phyloP scores from a whole-genome alignment of 305 asterid genomes.

The Fraxinus sp. region DNA sequence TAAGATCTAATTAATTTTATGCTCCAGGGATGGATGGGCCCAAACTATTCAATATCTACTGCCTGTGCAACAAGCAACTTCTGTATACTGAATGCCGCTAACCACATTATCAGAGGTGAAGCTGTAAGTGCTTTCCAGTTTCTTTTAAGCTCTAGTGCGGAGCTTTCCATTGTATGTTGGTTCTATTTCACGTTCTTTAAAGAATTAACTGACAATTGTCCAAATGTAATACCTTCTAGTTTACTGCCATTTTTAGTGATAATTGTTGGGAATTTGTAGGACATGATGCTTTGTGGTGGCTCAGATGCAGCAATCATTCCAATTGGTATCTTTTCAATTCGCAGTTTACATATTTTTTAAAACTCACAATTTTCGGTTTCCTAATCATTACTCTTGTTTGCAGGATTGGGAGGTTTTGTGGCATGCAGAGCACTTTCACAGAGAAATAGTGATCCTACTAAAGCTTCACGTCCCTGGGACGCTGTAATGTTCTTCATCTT shows the following conservation, averaged over 20 bases:
- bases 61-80: constrained; percentile 60
- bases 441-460: constrained; percentile 50
- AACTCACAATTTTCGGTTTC: neutral
- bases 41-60: constrained; percentile 53
- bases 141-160: constrained; percentile 8
- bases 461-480: constrained; percentile 63
- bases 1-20: constrained; percentile 11
- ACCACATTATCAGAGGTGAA: constrained; percentile 53
- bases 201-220: neutral
- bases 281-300: constrained; percentile 96
- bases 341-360: neutral
- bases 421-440: constrained; percentile 58
- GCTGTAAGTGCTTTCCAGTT: constrained; percentile 42
- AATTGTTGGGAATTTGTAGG: constrained; percentile 55
- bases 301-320: constrained; percentile 90
- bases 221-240: constrained; percentile 1
- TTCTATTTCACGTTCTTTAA: constrained; percentile 3
- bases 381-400: constrained; percentile 9
- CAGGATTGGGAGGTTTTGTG: constrained; percentile 59
- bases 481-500: constrained; percentile 30
- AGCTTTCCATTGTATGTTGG: neutral
- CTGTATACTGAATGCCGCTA: constrained; percentile 54
- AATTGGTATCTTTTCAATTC: constrained; percentile 34
- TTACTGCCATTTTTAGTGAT: constrained; percentile 23
- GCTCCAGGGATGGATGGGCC: constrained; percentile 60